Base-by-base conservation (phyloP, 768 basidiomycete species). In the Suillus americanus region DNA sequence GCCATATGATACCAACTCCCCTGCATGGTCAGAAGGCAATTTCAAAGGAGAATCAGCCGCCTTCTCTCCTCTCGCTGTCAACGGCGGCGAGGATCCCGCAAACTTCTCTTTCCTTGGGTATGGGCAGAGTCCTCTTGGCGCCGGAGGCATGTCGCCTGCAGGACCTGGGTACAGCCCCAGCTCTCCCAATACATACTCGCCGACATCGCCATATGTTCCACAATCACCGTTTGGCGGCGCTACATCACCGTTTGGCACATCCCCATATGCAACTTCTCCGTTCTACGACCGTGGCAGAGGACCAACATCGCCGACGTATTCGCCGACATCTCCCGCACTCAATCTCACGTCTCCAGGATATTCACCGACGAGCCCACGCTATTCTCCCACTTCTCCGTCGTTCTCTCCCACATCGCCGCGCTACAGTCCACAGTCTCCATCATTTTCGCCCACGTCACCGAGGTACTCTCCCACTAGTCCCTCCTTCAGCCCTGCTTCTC, bases 41-140 rank as follows among this genome's bases (percentile, higher is more conserved):
- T 92, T 92, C 80, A 89, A 89, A 71, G 94, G 92, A 61, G 93
- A 94, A 63, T 85, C 90, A 3, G 92, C 95, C 6, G 88, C 94
- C 0, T 99, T 99, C 84, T 97, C 96, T n/a, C 97, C 96, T 0
- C 85, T 99, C 41, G 93, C 92, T 33, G 88, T 89, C 66, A 92
- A 89, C 67, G 90, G 87, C 48, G 91, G 91, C 62, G 96, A 97
- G 69, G 94, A 94, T 66, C 83, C 88, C 0, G 83, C 89, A 9
- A 88, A 83, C 66, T 95, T 92, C 82, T 84, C 82, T 48, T 88
- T 90, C 69, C 80, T 83, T n/a, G 85, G 85, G 1, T 95, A 89
- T 70, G 90, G 91, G n/a, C 91, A 90, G 75, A 95, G 92, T 69
- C 95, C 95, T 0, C 81, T 89, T 67, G 87, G 91, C 41, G 88